These are phyloP conservation scores for Infundibulicybe gibba DNA, from an alignment of 768 basidiomycete species.

Conservation along the genomic window DNA sequence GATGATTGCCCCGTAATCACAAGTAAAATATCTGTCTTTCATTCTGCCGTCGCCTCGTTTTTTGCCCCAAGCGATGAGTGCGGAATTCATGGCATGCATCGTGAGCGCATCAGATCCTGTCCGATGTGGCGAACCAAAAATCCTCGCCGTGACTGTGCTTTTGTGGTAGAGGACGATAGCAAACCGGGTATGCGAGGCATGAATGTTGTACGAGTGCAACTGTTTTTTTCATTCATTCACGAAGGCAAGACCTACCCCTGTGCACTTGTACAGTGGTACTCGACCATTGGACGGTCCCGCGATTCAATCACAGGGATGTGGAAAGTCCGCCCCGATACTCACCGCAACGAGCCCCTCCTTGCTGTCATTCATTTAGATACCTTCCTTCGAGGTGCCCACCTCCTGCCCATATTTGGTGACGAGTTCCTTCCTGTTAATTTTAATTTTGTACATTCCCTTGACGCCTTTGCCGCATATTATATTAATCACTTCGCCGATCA, in stretches of 20 bases:
- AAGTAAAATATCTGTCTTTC: slow-evolving; percentile 15
- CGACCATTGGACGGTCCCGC: slow-evolving; percentile 10
- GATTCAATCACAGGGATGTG: slow-evolving; percentile 23
- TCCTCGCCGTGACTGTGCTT: slow-evolving; percentile 18
- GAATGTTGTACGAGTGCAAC: slow-evolving; percentile 17
- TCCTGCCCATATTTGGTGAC: too few relatives aligned
- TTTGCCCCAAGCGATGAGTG: slow-evolving; percentile 22
- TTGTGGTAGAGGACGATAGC: slow-evolving; percentile 12
- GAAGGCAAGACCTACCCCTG: slow-evolving; percentile 13
- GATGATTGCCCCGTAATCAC: slow-evolving; percentile 6
- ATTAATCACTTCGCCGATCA: too few relatives aligned
- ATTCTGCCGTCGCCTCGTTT: slow-evolving; percentile 20
- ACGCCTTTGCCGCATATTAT: too few relatives aligned
- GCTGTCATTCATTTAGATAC: too few relatives aligned
- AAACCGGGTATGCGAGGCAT: slow-evolving; percentile 18
- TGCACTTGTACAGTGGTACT: slow-evolving; percentile 29
- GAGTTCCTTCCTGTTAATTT: too few relatives aligned
- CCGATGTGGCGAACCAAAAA: slow-evolving; percentile 13
- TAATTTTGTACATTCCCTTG: too few relatives aligned
- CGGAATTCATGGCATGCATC: slow-evolving; percentile 20
- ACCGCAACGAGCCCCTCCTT: too few relatives aligned
- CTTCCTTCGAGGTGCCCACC: too few relatives aligned
- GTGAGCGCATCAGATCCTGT: slow-evolving; percentile 19
- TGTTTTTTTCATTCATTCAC: slow-evolving; percentile 23
- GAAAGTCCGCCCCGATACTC: slow-evolving; percentile 12